Base-by-base conservation (phyloP, 176 grass and related monocot species). In the Aechmea fasciata region DNA sequence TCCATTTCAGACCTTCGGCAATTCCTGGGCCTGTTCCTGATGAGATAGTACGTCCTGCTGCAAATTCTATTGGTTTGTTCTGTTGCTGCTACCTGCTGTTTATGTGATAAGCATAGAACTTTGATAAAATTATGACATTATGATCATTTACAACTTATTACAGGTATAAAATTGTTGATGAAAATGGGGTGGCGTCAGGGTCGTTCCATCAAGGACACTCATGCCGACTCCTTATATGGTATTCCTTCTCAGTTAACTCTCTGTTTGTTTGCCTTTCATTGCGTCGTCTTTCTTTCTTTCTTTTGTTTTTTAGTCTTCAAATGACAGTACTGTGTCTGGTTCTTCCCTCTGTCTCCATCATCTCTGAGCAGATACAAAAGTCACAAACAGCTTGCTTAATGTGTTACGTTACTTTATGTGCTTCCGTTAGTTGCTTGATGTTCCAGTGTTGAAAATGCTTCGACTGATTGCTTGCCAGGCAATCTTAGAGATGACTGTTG, bases 141-240 rank as follows among this genome's bases (percentile, higher is more conserved):
- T 77, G 41, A 48, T 69, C 49, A 20, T 14, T 69, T 41, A 48
- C 61, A 59, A 20, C 10, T 69, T 50, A 18, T 68, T 48, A 51
- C 75, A 97, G 93, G 93, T 75, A 69, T 85, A 65, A 83, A 83
- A 48, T 75, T 97, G 74, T 69, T 97, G 69, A 87, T 87, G 84
- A 97, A 92, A 87, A 97, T 92, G 93, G 93, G 93, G 13, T 97
- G 93, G 89, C 81, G 79, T 24, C 93, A 90, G 86, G 86, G 93
- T 78, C 84, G 82, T 84, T 90, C 93, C 49, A 92, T 97, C 68
- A 90, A 74, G 77, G 89, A 92, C 52, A 82, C 86, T 64, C 87
- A 92, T 83, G 57, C 84, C 49, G 93, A 92, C 69, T 90, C 86
- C 12, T 85, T 97, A 80, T 85, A 86, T 82, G 89, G 93, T 97